Evolutionary conservation across 106 monocot genomes (phyloP).

Genomic region (Dendrobium chrysotoxum): DNA sequence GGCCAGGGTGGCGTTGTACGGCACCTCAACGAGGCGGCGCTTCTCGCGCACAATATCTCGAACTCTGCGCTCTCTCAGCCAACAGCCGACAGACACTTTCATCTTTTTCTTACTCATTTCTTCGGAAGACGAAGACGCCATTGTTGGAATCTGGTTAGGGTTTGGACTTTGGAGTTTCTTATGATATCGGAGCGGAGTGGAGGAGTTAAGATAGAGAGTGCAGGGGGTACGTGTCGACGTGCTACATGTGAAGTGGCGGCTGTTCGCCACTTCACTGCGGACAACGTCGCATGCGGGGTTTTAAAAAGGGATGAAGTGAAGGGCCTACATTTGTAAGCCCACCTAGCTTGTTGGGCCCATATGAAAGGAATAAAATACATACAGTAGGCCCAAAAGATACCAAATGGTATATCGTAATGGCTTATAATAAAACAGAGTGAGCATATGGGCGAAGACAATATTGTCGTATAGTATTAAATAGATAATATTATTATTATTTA

Average conservation of each 20-base stretch:
- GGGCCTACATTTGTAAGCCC: too few species aligned
- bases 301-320: too few species aligned
- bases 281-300: background rate
- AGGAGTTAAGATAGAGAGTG: background rate
- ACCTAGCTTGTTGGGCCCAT: too few species aligned
- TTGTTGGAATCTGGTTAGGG: background rate
- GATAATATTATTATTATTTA: too few species aligned
- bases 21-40: slow-evolving; percentile 62
- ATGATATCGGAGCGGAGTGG: background rate
- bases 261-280: background rate
- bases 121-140: background rate
- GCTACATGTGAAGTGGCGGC: background rate
- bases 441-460: too few species aligned
- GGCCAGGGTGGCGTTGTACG: slow-evolving; percentile 51
- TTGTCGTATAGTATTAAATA: too few species aligned
- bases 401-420: too few species aligned
- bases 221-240: background rate
- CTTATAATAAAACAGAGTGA: too few species aligned
- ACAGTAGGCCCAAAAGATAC: too few species aligned
- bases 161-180: background rate
- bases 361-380: too few species aligned
- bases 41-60: slow-evolving; percentile 33
- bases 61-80: background rate
- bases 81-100: background rate
- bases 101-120: background rate